A percentile compares a stretch with the other conserved stretches of the same genome.
Evolutionary conservation across 495 filamentous ascomycete species (phyloP).

Genomic region (Hypomontagnella monticulosa): DNA sequence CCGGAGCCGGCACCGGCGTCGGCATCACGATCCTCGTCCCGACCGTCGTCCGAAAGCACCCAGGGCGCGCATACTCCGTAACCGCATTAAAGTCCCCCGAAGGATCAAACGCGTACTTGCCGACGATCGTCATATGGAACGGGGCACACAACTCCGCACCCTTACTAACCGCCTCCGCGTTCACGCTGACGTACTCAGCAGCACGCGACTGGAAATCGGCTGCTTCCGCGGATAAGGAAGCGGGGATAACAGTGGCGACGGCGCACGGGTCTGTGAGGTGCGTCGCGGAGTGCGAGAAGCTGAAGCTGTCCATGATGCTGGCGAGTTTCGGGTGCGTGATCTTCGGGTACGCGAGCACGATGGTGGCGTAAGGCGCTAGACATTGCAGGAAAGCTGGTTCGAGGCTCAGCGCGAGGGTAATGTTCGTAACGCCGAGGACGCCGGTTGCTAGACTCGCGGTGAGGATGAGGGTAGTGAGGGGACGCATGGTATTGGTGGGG

Average conservation of each 20-base stretch:
- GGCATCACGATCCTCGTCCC: too few relatives aligned
- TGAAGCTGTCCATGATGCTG: background rate
- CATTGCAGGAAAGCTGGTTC: background rate
- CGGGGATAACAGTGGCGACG: constrained; percentile 15
- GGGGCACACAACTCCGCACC: constrained; percentile 6
- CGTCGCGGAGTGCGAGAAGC: too few relatives aligned
- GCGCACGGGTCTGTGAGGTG: constrained; percentile 3
- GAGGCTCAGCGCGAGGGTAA: constrained; percentile 5
- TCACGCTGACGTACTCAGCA: constrained; percentile 25
- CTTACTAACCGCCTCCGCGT: constrained; percentile 11
- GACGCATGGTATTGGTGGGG: constrained; percentile 4
- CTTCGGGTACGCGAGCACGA: background rate
- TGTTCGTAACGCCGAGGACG: constrained; percentile 16
- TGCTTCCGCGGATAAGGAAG: constrained; percentile 24
- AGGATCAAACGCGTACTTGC: background rate
- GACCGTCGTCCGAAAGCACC: background rate
- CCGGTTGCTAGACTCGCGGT: constrained; percentile 7
- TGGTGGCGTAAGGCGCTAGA: too few relatives aligned
- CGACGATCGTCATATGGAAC: background rate
- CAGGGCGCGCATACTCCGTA: background rate
- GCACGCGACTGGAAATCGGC: constrained; percentile 26
- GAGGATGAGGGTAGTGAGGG: constrained; percentile 15
- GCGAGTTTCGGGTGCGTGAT: constrained; percentile 1
- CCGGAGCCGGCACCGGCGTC: too few relatives aligned
- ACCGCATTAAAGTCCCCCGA: background rate